A percentile compares a stretch with the other conserved stretches of the same genome.
phyloP scores from a whole-genome alignment of 805 yeast species.

The Saccharomycopsis amapae region DNA sequence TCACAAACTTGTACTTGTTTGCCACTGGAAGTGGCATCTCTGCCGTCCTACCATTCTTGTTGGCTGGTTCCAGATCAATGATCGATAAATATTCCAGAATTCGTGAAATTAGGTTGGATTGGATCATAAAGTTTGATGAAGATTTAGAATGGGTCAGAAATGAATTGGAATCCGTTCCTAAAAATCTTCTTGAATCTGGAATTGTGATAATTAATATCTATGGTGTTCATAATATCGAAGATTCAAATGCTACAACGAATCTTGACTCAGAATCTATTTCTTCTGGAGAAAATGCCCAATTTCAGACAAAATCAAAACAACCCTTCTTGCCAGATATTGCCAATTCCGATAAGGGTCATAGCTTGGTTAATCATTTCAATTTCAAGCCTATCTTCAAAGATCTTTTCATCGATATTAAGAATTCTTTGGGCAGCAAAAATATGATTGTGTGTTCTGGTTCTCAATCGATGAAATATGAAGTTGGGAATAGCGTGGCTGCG shows the following conservation, averaged over 20 bases:
- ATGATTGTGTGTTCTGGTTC: slow-evolving; percentile 43
- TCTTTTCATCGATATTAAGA: slow-evolving; percentile 3
- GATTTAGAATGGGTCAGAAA: slow-evolving; percentile 35
- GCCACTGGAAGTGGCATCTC: slow-evolving; percentile 50
- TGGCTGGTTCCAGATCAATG: slow-evolving; percentile 22
- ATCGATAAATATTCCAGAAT: slow-evolving; percentile 21
- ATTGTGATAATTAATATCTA: slow-evolving; percentile 25
- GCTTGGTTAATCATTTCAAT: neutral
- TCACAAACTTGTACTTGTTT: slow-evolving; percentile 37
- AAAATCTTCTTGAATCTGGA: neutral
- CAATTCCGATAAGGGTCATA: neutral
- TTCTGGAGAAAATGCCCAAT: neutral
- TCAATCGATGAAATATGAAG: slow-evolving; percentile 32
- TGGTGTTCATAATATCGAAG: slow-evolving; percentile 8
- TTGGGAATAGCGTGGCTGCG: slow-evolving; percentile 35
- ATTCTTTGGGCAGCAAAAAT: slow-evolving; percentile 28
- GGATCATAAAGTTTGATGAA: slow-evolving; percentile 35
- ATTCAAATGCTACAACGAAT: neutral
- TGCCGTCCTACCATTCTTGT: slow-evolving; percentile 40
- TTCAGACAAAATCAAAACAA: no score
- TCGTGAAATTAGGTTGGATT: slow-evolving; percentile 34
- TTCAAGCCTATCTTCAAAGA: slow-evolving; percentile 1
- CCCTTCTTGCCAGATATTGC: no score
- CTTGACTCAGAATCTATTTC: neutral
- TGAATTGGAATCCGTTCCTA: slow-evolving; percentile 27